Base-by-base conservation (phyloP, 2,329 filamentous ascomycete genomes). In the Fusarium acutatum region DNA sequence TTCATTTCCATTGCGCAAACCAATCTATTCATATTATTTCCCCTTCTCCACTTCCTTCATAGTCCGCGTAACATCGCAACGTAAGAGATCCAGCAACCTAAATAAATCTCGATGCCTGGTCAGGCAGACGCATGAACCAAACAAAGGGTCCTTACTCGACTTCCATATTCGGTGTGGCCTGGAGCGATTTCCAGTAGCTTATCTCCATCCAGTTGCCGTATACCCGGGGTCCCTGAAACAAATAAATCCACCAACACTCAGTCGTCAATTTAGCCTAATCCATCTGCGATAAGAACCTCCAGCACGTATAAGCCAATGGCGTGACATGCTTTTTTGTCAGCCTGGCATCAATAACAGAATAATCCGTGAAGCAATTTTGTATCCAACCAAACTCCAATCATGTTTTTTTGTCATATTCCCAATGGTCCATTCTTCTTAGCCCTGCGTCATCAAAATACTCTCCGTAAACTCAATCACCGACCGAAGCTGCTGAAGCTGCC, bases 381-480 rank as follows among this genome's bases (percentile, higher is more conserved):
- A 26, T 20, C 8, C 11, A 11, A n/a, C 28, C 30, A 17, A 26
- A 46, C 53, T 46, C 38, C 38, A 44, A 12, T 22, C 18, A 28
- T 26, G 20, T 34, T n/a, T 30, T 34, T 18, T 14, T 13, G n/a
- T 34, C 26, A 14, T 0, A 17, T 7, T 4, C 26, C 0, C 43
- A 20, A 8, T n/a, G 14, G 6, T 20, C 14, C 38, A 17, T 9
- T 35, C 24, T 12, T 28, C 24, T 22, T 44, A 59, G 3, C 9
- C n/a, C 24, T 54, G 35, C 26, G 30, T 57, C n/a, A 59, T 60
- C 59, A 73, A 41, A 10, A 77, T 38, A 6, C 60, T 64, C 50
- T 67, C 58, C 6, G 76, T 37, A 35, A 78, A 60, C n/a, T 71
- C 67, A 8, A 74, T 49, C 4, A 67, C 53, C 2, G 60, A 53